Conservation (phyloP, 2,329 filamentous ascomycete species). For the Diaporthe humulicola region DNA sequence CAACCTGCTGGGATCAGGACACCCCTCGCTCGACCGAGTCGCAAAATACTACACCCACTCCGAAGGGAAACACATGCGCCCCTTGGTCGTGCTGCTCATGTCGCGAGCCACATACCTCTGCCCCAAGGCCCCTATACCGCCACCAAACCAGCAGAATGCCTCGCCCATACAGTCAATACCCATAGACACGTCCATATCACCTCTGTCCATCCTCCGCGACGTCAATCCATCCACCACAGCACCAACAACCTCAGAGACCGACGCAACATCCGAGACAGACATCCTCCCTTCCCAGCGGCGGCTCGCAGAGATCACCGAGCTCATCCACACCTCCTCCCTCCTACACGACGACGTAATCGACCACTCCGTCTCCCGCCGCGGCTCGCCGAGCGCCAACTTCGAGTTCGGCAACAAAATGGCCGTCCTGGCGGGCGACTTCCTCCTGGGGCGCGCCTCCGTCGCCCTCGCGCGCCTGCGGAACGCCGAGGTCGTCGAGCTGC, state of each 20-base stretch:
- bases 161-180: conserved; percentile 46
- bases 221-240: conserved; percentile 80
- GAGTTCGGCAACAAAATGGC: conserved; percentile 99
- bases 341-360: conserved; percentile 99
- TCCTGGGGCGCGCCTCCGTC: conserved; percentile 92
- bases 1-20: conserved; percentile 91
- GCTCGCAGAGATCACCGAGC: conserved; percentile 94
- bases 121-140: conserved; percentile 66
- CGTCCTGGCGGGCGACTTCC: conserved; percentile 95
- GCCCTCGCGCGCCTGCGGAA: conserved; percentile 91
- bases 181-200: conserved; percentile 69
- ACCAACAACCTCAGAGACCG: conserved; percentile 52
- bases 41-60: conserved; percentile 98
- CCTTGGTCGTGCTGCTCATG: conserved; percentile 96
- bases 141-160: conserved; percentile 57
- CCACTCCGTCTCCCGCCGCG: conserved; percentile 86
- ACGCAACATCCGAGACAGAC: conserved; percentile 65
- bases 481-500: conserved; percentile 92
- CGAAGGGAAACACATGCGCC: conserved; percentile 96
- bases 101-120: conserved; percentile 89
- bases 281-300: conserved; percentile 95
- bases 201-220: conserved; percentile 76
- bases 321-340: conserved; percentile 96
- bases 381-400: conserved; percentile 88
- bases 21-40: conserved; percentile 92